These are phyloP conservation scores for Alternaria sp. DNA, from an alignment of 2,329 filamentous ascomycete species.

Conservation along the genomic window DNA sequence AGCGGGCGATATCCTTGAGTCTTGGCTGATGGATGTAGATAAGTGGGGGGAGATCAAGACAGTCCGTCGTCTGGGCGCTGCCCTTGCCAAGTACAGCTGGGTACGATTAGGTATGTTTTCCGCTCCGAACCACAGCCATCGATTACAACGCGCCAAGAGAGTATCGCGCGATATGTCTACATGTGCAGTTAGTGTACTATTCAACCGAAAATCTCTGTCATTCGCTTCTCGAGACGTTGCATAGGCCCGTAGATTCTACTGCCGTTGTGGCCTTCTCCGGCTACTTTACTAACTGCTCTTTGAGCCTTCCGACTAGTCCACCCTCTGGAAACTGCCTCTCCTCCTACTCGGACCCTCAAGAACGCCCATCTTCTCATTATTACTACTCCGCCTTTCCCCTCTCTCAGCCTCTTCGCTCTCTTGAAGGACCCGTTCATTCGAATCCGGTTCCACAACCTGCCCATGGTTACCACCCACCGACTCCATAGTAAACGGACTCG, in stretches of 20 bases:
- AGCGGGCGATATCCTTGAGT: not conserved
- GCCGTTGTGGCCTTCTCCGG: not conserved
- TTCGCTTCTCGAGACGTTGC: not conserved
- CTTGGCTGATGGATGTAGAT: not conserved
- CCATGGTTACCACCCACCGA: slow-evolving; percentile 59
- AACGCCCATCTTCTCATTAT: slow-evolving; percentile 11
- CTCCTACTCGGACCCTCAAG: not conserved
- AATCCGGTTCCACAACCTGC: slow-evolving; percentile 16
- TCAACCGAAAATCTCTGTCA: not conserved
- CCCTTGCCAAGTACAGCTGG: not conserved
- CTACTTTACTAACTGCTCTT: not conserved
- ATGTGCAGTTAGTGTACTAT: not conserved
- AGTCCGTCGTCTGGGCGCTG: not conserved
- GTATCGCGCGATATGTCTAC: not conserved
- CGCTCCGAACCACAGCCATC: not conserved
- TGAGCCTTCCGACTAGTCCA: not conserved
- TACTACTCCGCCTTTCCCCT: slow-evolving; percentile 2
- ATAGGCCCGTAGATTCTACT: not conserved
- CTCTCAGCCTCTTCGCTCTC: slow-evolving; percentile 38
- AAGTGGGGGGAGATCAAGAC: not conserved
- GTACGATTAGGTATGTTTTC: not conserved
- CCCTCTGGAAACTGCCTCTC: not conserved
- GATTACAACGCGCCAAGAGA: not conserved
- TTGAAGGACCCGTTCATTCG: slow-evolving; percentile 14
- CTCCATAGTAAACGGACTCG: slow-evolving; percentile 60